A percentile compares a stretch with the other conserved stretches of the same genome.
These are phyloP conservation scores for Stygiomarasmius scandens DNA, from an alignment of 1,284 basidiomycete genomes.

Conservation along the genomic window DNA sequence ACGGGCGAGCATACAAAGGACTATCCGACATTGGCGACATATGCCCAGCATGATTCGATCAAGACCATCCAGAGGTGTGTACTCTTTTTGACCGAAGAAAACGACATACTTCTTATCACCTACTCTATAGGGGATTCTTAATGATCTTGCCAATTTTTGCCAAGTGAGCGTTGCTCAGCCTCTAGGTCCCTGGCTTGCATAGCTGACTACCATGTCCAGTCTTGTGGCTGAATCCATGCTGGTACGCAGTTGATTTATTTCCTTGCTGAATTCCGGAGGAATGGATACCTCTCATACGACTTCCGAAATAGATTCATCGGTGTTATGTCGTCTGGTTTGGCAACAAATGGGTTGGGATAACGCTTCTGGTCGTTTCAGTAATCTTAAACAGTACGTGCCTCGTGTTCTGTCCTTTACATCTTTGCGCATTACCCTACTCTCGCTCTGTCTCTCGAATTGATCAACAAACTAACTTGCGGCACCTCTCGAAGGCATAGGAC, in stretches of 20 bases:
- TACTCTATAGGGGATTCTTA: background rate
- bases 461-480: background rate
- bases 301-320: constrained; percentile 5
- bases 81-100: too few species aligned
- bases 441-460: too few species aligned
- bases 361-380: background rate
- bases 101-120: too few species aligned
- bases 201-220: background rate
- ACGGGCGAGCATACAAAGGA: constrained; percentile 6
- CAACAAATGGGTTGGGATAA: constrained; percentile 3
- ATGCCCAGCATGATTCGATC: constrained; percentile 5
- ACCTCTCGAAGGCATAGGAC: background rate
- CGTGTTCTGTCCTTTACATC: background rate
- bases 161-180: background rate
- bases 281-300: background rate
- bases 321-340: constrained; percentile 2
- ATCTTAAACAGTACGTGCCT: constrained; percentile 1
- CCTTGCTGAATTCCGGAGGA: too few species aligned
- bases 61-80: constrained; percentile 2
- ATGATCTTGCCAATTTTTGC: constrained; percentile 5
- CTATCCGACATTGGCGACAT: background rate
- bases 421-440: background rate
- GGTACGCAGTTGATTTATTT: background rate
- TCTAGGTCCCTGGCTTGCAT: background rate
- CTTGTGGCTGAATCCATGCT: constrained; percentile 4